A percentile compares a stretch with the other conserved stretches of the same genome.
phyloP scores from a whole-genome alignment of 768 basidiomycete species.

The Hydnomerulius pinastri region DNA sequence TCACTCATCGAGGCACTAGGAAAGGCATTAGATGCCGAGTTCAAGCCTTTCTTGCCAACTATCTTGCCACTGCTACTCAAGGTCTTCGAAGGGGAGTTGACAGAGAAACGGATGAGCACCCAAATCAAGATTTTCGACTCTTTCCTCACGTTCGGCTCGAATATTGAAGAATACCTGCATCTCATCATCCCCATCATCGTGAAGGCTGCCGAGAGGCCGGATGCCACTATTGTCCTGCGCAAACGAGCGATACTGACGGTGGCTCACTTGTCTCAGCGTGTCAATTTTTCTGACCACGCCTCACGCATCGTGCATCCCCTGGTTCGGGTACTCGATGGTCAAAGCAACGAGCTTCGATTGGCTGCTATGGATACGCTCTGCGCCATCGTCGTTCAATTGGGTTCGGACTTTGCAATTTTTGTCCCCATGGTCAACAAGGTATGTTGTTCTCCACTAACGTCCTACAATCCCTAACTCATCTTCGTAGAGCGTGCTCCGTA shows the following conservation, averaged over 20 bases:
- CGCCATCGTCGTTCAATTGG: constrained; percentile 89
- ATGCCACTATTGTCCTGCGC: constrained; percentile 71
- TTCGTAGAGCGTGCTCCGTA: constrained; percentile 68
- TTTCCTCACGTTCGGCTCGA: constrained; percentile 91
- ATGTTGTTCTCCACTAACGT: not conserved
- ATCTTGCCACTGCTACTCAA: constrained; percentile 88
- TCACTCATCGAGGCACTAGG: constrained; percentile 91
- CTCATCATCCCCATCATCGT: constrained; percentile 95
- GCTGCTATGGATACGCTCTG: constrained; percentile 93
- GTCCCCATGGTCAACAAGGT: constrained; percentile 98
- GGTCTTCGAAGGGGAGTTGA: constrained; percentile 86
- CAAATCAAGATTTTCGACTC: constrained; percentile 94
- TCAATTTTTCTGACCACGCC: constrained; percentile 98
- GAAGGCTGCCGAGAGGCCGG: constrained; percentile 82
- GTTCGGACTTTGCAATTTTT: constrained; percentile 96
- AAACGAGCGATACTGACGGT: constrained; percentile 91
- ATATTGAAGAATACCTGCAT: constrained; percentile 97
- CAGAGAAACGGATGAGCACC: constrained; percentile 73
- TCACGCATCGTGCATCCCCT: constrained; percentile 96
- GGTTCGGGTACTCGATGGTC: constrained; percentile 76
- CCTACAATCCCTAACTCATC: constrained; percentile 4
- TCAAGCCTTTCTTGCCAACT: constrained; percentile 92
- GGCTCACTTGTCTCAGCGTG: constrained; percentile 84
- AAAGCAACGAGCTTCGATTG: constrained; percentile 77
- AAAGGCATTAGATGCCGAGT: constrained; percentile 93